Percentiles rank a stretch among this genome's conserved stretches.
phyloP scores from a whole-genome alignment of 148 eudicot genomes.

The Chenopodium formosanum region DNA sequence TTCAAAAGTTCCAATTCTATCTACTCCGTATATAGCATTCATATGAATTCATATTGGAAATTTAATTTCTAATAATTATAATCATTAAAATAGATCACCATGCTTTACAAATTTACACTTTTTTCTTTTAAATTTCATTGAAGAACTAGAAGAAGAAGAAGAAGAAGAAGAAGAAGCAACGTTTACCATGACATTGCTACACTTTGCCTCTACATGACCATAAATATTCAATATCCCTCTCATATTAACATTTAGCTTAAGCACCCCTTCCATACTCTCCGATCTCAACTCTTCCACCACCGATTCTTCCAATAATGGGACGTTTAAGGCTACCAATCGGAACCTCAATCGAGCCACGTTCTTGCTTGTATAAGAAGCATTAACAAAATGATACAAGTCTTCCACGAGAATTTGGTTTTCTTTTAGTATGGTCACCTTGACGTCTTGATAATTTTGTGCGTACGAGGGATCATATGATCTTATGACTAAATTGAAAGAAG shows the following conservation, averaged over 20 bases:
- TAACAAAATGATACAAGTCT: not conserved
- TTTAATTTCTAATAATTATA: not conserved
- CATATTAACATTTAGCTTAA: not conserved
- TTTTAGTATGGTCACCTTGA: not conserved
- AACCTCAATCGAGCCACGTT: not conserved
- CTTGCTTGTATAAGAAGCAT: not conserved
- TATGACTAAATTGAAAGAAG: not conserved
- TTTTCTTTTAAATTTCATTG: not conserved
- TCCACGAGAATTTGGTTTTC: not conserved
- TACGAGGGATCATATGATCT: not conserved
- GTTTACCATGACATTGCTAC: not conserved
- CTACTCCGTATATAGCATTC: no score
- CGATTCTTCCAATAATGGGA: not conserved
- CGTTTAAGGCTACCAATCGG: not conserved
- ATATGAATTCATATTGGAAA: not conserved
- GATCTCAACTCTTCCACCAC: not conserved
- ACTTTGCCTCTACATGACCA: not conserved
- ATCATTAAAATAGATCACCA: not conserved
- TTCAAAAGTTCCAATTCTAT: not conserved
- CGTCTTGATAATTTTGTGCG: not conserved
- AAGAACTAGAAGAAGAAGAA: not conserved
- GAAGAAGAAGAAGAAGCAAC: not conserved
- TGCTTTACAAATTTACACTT: not conserved
- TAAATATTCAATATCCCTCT: not conserved
- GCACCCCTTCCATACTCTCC: not conserved